Evolutionary conservation across 768 basidiomycete genomes (phyloP).

Genomic region (Rubroboletus pulcherrimus): DNA sequence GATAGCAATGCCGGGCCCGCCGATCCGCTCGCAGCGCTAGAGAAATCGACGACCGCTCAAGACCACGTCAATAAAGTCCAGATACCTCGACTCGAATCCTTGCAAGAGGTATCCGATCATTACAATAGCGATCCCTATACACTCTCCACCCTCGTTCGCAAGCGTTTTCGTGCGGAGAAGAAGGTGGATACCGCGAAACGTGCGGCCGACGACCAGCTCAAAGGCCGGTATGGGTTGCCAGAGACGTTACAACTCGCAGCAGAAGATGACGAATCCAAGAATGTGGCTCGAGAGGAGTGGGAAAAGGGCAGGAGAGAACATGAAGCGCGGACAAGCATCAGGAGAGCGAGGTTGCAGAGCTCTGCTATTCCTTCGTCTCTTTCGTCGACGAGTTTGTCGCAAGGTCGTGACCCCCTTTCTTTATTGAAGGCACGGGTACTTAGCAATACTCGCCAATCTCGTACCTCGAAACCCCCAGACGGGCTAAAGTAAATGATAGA

Average conservation of each 20-base stretch:
- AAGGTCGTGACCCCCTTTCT: slow-evolving; percentile 31
- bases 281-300: slow-evolving; percentile 67
- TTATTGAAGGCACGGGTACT: slow-evolving; percentile 55
- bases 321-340: slow-evolving; percentile 40
- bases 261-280: slow-evolving; percentile 56
- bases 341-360: slow-evolving; percentile 44
- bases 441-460: slow-evolving; percentile 47
- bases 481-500: slow-evolving; percentile 9
- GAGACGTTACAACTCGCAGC: slow-evolving; percentile 60
- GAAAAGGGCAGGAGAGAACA: slow-evolving; percentile 47
- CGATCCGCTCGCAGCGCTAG: slow-evolving; percentile 85
- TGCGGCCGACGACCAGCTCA: slow-evolving; percentile 66
- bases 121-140: slow-evolving; percentile 85
- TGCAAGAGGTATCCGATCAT: slow-evolving; percentile 73
- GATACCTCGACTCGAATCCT: slow-evolving; percentile 74
- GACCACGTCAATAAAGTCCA: slow-evolving; percentile 68
- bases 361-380: slow-evolving; percentile 23
- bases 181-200: slow-evolving; percentile 68
- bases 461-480: slow-evolving; percentile 24
- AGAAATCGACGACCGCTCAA: slow-evolving; percentile 82
- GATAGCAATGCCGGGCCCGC: slow-evolving; percentile 57
- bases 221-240: slow-evolving; percentile 74
- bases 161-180: slow-evolving; percentile 84
- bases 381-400: slow-evolving; percentile 17
- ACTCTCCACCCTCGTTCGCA: slow-evolving; percentile 70